Base-by-base conservation (phyloP, 805 yeast species). In the Candida xyloterini region DNA sequence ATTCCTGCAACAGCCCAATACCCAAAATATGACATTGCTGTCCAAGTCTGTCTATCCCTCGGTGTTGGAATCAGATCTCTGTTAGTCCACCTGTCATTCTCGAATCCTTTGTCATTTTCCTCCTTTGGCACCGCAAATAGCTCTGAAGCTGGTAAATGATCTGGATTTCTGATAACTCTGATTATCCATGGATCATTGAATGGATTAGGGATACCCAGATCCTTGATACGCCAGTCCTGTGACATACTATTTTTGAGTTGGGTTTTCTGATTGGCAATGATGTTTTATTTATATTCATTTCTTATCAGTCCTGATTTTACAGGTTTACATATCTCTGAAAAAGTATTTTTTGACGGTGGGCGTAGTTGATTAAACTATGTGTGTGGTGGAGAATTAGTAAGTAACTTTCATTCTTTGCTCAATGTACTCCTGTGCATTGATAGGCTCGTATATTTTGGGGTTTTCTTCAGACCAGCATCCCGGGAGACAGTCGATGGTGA, bases 41-140 rank as follows among this genome's bases (percentile, higher is more conserved):
- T 70, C 79, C 79, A 75, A 0, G 71, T 66, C 38, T 78, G 60
- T 46, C 78, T 54, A 6, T 51, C 47, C 5, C 67, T 67, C 0
- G 73, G 73, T 43, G 70, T 56, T 18, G 77, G 76, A 14, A 67
- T 63, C 24, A 71, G 60, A 47, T 73, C 77, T 29, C 64, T 61
- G 30, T 67, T 68, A 5, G 67, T 61, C 48, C 62, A 42, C 4
- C 50, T 40, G 26, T 63, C 62, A 22, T 56, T 54, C 7, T 51
- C 50, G 30, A 54, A 57, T 14, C 48, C 51, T n/a, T 50, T 51
- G 20, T 55, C 56, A 11, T 23, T 9, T 8, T 49, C 60, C 20
- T 59, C 56, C 20, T 48, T 50, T 10, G 68, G 68, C 23, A 62
- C 65, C 30, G 61, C 58, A 4, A 57, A 38, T 3, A 44, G 47